Percentiles rank a stretch among this genome's conserved stretches.
These are phyloP conservation scores for Alternaria gaisen DNA, from an alignment of 2,329 filamentous ascomycete genomes.

Conservation along the genomic window DNA sequence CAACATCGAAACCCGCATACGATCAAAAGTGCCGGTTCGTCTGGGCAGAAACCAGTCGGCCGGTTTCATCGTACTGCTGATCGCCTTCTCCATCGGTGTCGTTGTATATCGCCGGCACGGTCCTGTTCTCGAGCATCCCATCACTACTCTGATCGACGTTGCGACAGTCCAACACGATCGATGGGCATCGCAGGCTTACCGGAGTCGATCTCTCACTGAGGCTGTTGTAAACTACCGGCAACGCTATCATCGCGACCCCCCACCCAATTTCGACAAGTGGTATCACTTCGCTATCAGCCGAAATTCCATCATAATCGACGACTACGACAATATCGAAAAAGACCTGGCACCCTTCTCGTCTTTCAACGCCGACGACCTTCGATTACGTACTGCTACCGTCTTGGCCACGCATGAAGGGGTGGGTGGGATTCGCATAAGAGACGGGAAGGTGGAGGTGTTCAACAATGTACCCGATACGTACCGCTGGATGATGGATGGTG, in stretches of 20 bases:
- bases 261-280: slow-evolving; percentile 69
- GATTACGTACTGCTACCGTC: slow-evolving; percentile 62
- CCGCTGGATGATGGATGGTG: slow-evolving; percentile 66
- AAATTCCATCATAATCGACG: slow-evolving; percentile 65
- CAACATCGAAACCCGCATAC: slow-evolving; percentile 39
- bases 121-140: slow-evolving; percentile 60
- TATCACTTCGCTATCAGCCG: slow-evolving; percentile 64
- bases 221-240: slow-evolving; percentile 62
- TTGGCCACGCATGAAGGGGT: slow-evolving; percentile 64
- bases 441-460: slow-evolving; percentile 56
- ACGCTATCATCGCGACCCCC: slow-evolving; percentile 64
- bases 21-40: slow-evolving; percentile 41
- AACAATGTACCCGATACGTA: slow-evolving; percentile 63
- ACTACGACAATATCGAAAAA: slow-evolving; percentile 67
- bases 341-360: slow-evolving; percentile 66
- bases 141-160: slow-evolving; percentile 63
- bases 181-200: slow-evolving; percentile 59
- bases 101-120: slow-evolving; percentile 52
- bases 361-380: slow-evolving; percentile 60
- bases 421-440: slow-evolving; percentile 64
- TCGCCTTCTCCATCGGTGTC: slow-evolving; percentile 47
- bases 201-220: slow-evolving; percentile 58
- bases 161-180: slow-evolving; percentile 59
- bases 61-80: slow-evolving; percentile 51
- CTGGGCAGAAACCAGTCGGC: slow-evolving; percentile 44